Conservation (phyloP, 306 rosid species). For the Adenanthera pavonina region DNA sequence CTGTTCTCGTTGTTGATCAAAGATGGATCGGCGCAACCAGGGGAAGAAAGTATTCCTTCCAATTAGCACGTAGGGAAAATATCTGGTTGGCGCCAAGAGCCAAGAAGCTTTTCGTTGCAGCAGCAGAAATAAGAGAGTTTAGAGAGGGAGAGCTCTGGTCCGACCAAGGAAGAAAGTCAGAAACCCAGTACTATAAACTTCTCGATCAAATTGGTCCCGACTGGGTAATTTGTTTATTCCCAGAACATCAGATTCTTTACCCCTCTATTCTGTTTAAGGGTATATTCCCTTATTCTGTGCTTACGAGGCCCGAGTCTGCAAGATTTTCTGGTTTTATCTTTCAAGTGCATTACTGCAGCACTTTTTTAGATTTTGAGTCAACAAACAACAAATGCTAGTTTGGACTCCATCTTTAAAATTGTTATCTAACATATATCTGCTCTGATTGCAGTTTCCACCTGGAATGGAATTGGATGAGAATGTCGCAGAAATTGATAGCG, state of each 20-base stretch:
- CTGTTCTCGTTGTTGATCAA: neutral
- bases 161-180: neutral
- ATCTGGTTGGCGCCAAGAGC: neutral
- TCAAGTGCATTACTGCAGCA: neutral
- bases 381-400: neutral
- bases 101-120: neutral
- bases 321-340: neutral
- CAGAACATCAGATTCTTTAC: neutral
- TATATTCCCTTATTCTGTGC: neutral
- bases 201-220: constrained; percentile 1
- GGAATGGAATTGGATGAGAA: constrained; percentile 75
- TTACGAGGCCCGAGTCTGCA: neutral
- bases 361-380: neutral
- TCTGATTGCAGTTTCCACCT: constrained; percentile 25
- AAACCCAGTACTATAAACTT: constrained; percentile 13
- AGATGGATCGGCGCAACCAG: neutral
- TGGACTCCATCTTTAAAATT: neutral
- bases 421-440: neutral
- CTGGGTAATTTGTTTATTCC: constrained; percentile 37
- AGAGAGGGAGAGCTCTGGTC: neutral
- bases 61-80: neutral
- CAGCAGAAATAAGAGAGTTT: neutral
- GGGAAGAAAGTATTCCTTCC: neutral
- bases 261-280: neutral
- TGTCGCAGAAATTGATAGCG: constrained; percentile 30